These are phyloP conservation scores for Verticillium tricorpus DNA, from an alignment of 2,329 filamentous ascomycete species.

Conservation along the genomic window DNA sequence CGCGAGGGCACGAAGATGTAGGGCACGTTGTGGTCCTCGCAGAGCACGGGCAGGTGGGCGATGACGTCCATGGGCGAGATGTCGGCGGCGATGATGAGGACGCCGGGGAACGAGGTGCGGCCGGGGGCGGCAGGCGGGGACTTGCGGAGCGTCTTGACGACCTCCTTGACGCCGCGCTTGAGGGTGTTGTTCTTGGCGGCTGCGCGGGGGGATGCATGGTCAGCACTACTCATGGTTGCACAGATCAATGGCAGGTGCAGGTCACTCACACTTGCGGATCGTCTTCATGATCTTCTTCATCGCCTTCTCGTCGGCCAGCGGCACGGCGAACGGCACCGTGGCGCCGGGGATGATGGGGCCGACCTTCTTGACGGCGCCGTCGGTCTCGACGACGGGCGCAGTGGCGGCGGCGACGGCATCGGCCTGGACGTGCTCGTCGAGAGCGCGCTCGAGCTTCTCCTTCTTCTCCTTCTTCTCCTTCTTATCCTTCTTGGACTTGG, in stretches of 20 bases:
- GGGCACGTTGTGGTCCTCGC: constrained; percentile 95
- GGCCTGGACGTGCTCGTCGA: constrained; percentile 62
- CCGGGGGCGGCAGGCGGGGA: constrained; percentile 66
- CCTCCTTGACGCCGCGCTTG: constrained; percentile 97
- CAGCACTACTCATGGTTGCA: neutral
- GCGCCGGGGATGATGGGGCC: constrained; percentile 45
- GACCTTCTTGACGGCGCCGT: constrained; percentile 38
- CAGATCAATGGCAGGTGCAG: neutral
- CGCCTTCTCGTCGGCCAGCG: constrained; percentile 74
- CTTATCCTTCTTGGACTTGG: constrained; percentile 51
- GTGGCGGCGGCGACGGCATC: constrained; percentile 42
- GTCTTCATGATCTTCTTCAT: constrained; percentile 58
- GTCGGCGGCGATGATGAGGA: constrained; percentile 92
- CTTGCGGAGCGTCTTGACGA: constrained; percentile 97
- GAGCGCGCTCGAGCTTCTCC: constrained; percentile 58
- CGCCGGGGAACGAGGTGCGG: constrained; percentile 58
- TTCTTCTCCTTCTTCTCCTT: constrained; percentile 57
- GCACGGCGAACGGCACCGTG: constrained; percentile 79
- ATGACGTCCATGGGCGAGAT: constrained; percentile 99
- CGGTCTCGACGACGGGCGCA: constrained; percentile 33
- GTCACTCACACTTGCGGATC: constrained; percentile 48
- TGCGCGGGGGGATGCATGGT: constrained; percentile 30
- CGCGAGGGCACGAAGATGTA: constrained; percentile 94
- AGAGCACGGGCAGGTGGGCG: constrained; percentile 93
- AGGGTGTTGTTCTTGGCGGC: constrained; percentile 93